Evolutionary conservation across 305 asterid genomes (phyloP), one percentile per base, ranked within the genome.

Genomic region (Plantago coronopus): DNA sequence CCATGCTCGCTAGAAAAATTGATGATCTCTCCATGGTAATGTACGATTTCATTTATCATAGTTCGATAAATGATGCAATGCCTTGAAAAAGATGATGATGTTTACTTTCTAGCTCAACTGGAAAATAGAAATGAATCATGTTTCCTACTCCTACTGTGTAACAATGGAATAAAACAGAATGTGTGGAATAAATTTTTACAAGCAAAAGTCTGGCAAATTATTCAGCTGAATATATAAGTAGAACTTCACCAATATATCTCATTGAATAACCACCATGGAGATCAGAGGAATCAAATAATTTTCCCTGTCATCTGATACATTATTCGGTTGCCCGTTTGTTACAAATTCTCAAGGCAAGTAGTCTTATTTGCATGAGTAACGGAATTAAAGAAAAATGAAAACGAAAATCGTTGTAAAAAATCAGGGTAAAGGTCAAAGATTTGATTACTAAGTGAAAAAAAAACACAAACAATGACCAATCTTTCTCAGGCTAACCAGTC

Each of bases 401-500:
- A 22, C 21, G 55, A 70, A 47, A 42, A 54, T 46, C 63, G 62
- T 19, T 61, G 75, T 48, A 73, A n/a, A 44, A 54, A 56, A 59
- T 48, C 42, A 17, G 71, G 72, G 65, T 61, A 48, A 50, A 44
- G 58, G 63, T 47, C 74, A 57, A 71, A 76, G 78, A 76, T 79
- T 72, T 79, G 79, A 81, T 76, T 73, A 81, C 75, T 73, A 61
- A 69, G 73, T 44, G 63, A 59, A 61, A 51, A 75, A 53, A n/a
- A n/a, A n/a, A n/a, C n/a, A n/a, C n/a, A n/a, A 63, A 73, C 62
- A 69, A 50, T 59, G 75, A 72, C 70, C 76, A 64, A 85, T 79
- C 80, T 74, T 72, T 64, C 83, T 83, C 83, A 86, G 75, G 91
- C 81, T 66, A 86, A 76, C 96, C 98, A 91, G 67, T 86, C 98